Evolutionary conservation across 768 basidiomycete genomes (phyloP), one percentile per base, ranked within the genome.

Genomic region (Psilocybe subaeruginosa): DNA sequence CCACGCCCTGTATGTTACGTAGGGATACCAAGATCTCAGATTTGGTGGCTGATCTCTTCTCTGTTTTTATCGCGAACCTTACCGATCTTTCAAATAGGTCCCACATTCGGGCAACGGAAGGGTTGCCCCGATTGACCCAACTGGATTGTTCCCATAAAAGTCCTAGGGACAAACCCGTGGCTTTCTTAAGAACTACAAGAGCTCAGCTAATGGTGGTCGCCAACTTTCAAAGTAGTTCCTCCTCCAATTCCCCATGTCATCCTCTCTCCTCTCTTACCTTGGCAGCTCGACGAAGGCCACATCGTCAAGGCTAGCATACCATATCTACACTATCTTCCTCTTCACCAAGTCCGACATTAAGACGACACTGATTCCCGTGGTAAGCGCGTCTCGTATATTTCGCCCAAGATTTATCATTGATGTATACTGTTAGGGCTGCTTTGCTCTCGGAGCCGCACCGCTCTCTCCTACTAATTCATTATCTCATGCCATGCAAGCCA

Each of bases 341-440:
- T 82, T 83, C 70, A 78, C 75, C 23, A 76, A 77, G 63, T 77
- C 80, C 12, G 83, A 84, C 63, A 73, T 82, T 62, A 73, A 78
- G 57, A 82, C 82, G 0, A 80, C 76, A 3, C 56, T 84, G 3
- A 67, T 84, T 33, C 83, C 83, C 1, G 76, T 82, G 59, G 83
- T 83, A 60, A 61, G 80, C 66, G 14, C 54, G 17, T 52, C 35
- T 37, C 35, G 31, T 29, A 47, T 17, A 14, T 14, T 17, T 56
- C 29, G 53, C 39, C n/a, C 30, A 16, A 19, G 33, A 16, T 7
- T 23, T 8, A 49, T 43, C 12, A 17, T 31, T 61, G 46, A 54
- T 31, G n/a, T 47, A 35, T 61, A 37, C 16, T 27, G 27, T 16
- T 45, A 69, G 72, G 69, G 60, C 60, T 66, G 61, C 50, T 73